A percentile compares a stretch with the other conserved stretches of the same genome.
These are phyloP conservation scores for Erysimum cheiranthoides DNA, from an alignment of 345 rosid genomes.

Conservation along the genomic window DNA sequence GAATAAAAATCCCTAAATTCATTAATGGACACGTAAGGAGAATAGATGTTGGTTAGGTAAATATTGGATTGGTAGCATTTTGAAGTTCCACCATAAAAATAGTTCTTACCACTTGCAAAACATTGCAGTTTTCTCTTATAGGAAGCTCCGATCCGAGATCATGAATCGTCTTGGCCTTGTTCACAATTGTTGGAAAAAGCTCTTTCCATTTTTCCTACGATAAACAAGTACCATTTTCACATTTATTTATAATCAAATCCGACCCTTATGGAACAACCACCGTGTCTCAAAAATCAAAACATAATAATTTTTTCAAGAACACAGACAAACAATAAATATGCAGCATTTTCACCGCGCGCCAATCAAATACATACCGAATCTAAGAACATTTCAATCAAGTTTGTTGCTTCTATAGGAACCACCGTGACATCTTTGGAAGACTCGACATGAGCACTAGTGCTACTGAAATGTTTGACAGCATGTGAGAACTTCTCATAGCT, in stretches of 20 bases:
- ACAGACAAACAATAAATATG: not conserved
- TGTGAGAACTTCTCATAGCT: constrained; percentile 53
- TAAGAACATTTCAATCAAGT: constrained; percentile 55
- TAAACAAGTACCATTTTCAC: constrained; percentile 6
- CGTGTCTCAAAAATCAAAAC: not conserved
- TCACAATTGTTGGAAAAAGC: constrained; percentile 73
- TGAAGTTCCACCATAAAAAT: not conserved
- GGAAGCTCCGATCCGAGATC: constrained; percentile 46
- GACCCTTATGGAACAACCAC: not conserved
- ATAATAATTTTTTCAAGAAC: not conserved
- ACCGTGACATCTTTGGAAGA: constrained; percentile 61
- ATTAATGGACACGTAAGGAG: not conserved
- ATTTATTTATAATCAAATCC: not conserved
- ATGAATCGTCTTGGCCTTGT: constrained; percentile 53
- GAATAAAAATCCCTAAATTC: not conserved
- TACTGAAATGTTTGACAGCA: constrained; percentile 41
- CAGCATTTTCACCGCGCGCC: not conserved
- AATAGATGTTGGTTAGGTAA: not conserved
- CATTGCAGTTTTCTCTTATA: constrained; percentile 45
- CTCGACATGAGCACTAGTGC: constrained; percentile 55
- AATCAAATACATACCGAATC: constrained; percentile 54
- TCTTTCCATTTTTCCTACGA: constrained; percentile 66
- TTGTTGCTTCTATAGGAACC: constrained; percentile 51
- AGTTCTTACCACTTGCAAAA: constrained; percentile 63
- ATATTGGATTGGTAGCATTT: not conserved